Evolutionary conservation across 371 early-diverging fungal genomes (phyloP), one percentile per base, ranked within the genome.

Genomic region (Lichtheimia hyalospora): DNA sequence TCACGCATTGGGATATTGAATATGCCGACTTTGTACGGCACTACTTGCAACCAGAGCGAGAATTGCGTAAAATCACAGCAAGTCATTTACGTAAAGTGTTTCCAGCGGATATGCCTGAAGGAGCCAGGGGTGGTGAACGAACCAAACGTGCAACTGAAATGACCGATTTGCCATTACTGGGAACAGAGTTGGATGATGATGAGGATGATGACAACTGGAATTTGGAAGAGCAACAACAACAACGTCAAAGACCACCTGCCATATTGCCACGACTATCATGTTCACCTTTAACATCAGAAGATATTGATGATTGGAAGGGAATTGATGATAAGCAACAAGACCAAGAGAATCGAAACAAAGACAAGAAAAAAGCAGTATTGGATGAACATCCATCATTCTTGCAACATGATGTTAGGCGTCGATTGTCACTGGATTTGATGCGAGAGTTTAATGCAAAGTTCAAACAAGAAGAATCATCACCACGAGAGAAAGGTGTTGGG

Each of bases 1-100:
- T 93, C 0, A 68, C 75, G 1, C 79, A 73, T 40, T 98, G 97
- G 97, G 93, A 96, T 51, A 62, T 81, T 58, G 90, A 91, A 21
- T 95, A 96, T 66, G 80, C 84, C 0, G 82, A 85, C 49, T 82
- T 97, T 44, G 89, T 86, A 4, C 79, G 90, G 20, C 75, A 75
- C 3, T 94, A 88, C 63, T 73, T 95, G 54, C 90, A 91, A 56
- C 84, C 91, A 1, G 96, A 93, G 49, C 70, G 85, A 3, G 91
- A 92, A 49, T 67, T 89, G 6, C 81, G 84, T 27, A 73, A 89
- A 21, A 74, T 87, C 28, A 88, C 90, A 1, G 75, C 88, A 0
- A 81, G 67, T 1, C 89, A 89, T 46, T 60, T 92, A 10, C 73
- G 75, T 51, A 81, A 84, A 28, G 82, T 92, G 60, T 90, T 94